Percentiles rank a stretch among this genome's conserved stretches.
These are phyloP conservation scores for Talaromyces adpressus DNA, from an alignment of 495 filamentous ascomycete species.

Conservation along the genomic window DNA sequence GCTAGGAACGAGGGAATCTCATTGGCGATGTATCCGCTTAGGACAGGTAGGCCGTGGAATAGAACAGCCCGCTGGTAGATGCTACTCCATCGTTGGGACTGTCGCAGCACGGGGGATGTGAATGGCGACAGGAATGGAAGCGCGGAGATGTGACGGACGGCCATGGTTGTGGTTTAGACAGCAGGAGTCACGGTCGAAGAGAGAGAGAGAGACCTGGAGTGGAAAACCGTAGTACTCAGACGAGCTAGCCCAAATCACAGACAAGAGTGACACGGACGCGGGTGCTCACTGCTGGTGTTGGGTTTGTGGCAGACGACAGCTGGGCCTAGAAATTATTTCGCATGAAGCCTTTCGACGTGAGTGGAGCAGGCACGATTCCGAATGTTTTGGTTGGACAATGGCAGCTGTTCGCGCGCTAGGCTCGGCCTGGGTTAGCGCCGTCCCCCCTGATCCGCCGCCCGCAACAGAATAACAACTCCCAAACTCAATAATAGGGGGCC, in stretches of 20 bases:
- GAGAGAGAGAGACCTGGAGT: neutral
- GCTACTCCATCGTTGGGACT: conserved; percentile 26
- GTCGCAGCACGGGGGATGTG: conserved; percentile 30
- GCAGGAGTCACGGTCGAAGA: neutral
- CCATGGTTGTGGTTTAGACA: neutral
- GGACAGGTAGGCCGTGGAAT: conserved; percentile 42
- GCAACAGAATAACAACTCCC: neutral
- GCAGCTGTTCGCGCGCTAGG: neutral
- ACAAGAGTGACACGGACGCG: neutral
- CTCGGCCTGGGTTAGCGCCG: neutral
- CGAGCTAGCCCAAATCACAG: neutral
- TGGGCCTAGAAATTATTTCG: conserved; percentile 9
- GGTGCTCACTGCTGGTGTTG: neutral
- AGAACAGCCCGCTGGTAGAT: conserved; percentile 36
- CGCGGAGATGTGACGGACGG: conserved; percentile 14
- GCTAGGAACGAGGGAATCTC: conserved; percentile 54
- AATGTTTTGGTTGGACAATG: neutral
- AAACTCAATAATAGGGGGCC: neutral
- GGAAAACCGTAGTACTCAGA: neutral
- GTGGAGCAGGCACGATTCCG: neutral
- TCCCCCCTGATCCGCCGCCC: neutral
- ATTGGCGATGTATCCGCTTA: conserved; percentile 35
- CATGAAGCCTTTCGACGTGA: conserved; percentile 3
- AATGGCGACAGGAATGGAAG: conserved; percentile 17
- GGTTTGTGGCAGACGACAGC: conserved; percentile 17